Evolutionary conservation across 345 rosid genomes (phyloP).

Genomic region (Passiflora organensis): DNA sequence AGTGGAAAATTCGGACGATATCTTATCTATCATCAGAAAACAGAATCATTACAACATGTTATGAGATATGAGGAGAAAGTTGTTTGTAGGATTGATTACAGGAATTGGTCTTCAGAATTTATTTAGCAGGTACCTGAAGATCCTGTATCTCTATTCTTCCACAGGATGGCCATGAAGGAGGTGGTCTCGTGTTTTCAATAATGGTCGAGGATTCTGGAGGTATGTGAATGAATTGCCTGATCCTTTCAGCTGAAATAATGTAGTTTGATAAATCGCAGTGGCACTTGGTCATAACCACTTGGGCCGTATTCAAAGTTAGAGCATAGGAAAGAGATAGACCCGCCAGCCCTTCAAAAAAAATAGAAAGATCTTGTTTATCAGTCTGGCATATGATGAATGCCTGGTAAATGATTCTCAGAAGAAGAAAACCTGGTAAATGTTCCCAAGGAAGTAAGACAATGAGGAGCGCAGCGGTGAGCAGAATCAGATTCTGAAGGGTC

Average conservation of each 20-base stretch:
- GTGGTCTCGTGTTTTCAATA: constrained; percentile 54
- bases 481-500: not conserved
- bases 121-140: constrained; percentile 65
- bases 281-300: constrained; percentile 53
- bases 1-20: constrained; percentile 65
- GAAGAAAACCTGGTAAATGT: constrained; percentile 41
- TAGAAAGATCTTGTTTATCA: too few relatives aligned
- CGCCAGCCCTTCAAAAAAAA: constrained; percentile 42
- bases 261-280: constrained; percentile 59
- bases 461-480: not conserved
- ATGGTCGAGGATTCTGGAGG: constrained; percentile 57
- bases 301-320: constrained; percentile 46
- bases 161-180: constrained; percentile 57
- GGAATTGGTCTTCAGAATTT: too few relatives aligned
- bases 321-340: constrained; percentile 81
- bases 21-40: constrained; percentile 36
- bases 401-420: too few relatives aligned
- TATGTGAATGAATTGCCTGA: constrained; percentile 65
- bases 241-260: constrained; percentile 63
- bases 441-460: not conserved
- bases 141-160: constrained; percentile 67
- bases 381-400: too few relatives aligned
- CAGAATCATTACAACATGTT: too few relatives aligned
- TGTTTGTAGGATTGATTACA: too few relatives aligned
- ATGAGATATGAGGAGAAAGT: too few relatives aligned